Percentiles rank a stretch among this genome's conserved stretches.
Evolutionary conservation across 2,329 filamentous ascomycete species (phyloP).

Genomic region (Aspergillus pseudonomiae): DNA sequence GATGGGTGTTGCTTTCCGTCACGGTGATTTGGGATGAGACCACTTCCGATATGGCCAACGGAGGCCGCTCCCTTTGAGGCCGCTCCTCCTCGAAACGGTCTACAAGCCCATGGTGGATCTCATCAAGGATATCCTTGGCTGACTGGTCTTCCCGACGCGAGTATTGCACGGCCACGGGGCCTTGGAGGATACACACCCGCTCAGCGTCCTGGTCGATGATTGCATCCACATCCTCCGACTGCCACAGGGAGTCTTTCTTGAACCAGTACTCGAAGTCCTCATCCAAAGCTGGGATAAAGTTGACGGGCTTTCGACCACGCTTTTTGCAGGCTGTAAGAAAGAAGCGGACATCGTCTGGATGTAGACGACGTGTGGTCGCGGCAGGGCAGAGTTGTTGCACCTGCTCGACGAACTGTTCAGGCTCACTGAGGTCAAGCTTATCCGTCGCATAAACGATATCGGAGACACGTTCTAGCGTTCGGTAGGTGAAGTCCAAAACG

Average conservation of each 20-base stretch:
- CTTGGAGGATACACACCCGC: slow-evolving; percentile 90
- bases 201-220: slow-evolving; percentile 92
- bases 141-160: slow-evolving; percentile 81
- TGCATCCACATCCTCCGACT: slow-evolving; percentile 92
- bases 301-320: slow-evolving; percentile 87
- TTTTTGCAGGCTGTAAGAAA: slow-evolving; percentile 84
- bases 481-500: slow-evolving; percentile 88
- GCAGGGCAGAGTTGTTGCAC: slow-evolving; percentile 77
- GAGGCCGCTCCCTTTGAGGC: slow-evolving; percentile 40
- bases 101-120: background rate
- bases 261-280: slow-evolving; percentile 98
- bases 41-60: slow-evolving; percentile 55
- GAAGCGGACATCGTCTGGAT: slow-evolving; percentile 93
- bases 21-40: background rate
- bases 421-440: background rate
- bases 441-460: slow-evolving; percentile 49
- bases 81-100: background rate
- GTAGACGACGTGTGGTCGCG: slow-evolving; percentile 83
- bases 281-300: slow-evolving; percentile 87
- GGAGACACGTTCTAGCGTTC: slow-evolving; percentile 75
- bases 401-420: background rate
- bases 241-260: slow-evolving; percentile 99
- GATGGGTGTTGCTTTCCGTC: background rate
- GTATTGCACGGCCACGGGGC: slow-evolving; percentile 86
- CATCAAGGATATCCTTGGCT: slow-evolving; percentile 87